Percentiles rank a stretch among this genome's conserved stretches.
Conservation (phyloP, 169 alveolate species). For the Plasmodium vivax region DNA sequence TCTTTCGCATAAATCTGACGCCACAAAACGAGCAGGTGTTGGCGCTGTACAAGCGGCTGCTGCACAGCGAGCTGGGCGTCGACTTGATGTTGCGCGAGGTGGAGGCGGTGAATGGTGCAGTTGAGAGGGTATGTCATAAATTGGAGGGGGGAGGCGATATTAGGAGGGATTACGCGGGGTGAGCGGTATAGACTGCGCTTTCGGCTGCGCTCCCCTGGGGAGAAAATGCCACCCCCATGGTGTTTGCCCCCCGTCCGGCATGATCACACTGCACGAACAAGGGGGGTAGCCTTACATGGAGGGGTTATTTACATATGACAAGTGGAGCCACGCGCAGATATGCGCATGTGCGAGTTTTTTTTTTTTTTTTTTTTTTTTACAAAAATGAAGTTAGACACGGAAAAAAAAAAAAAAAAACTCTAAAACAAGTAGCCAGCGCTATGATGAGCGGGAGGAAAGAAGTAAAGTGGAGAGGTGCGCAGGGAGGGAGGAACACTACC, state of each 20-base stretch:
- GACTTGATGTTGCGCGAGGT: conserved; percentile 24
- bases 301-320: background rate
- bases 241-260: background rate
- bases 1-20: conserved; percentile 14
- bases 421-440: background rate
- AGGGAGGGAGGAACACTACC: background rate
- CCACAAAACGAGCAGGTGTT: conserved; percentile 13
- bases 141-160: background rate
- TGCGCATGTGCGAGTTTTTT: background rate
- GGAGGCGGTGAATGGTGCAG: background rate
- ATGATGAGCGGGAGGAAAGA: background rate
- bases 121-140: background rate
- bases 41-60: conserved; percentile 7
- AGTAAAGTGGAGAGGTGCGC: background rate
- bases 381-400: background rate
- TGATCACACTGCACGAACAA: background rate
- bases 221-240: background rate
- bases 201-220: background rate
- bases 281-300: background rate
- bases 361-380: background rate
- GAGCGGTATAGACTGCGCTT: background rate
- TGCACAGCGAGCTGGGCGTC: conserved; percentile 8
- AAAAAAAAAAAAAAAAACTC: background rate
- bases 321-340: background rate
- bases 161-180: background rate